phyloP scores from a whole-genome alignment of 495 filamentous ascomycete genomes.

The Stereocaulon alpinum region DNA sequence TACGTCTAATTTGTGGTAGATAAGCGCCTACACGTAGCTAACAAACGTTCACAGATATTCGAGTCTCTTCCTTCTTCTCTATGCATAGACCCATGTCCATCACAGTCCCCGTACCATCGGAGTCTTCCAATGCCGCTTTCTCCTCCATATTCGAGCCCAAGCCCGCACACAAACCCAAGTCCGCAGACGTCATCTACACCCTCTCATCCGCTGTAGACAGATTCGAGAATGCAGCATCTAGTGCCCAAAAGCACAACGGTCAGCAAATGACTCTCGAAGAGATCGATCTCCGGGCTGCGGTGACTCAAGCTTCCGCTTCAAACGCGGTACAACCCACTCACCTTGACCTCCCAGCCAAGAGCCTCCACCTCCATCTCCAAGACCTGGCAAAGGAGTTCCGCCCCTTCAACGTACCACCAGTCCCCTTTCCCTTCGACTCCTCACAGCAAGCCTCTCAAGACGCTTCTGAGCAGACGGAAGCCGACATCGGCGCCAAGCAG shows the following conservation, averaged over 20 bases:
- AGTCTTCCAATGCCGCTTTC: conserved; percentile 61
- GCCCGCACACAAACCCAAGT: conserved; percentile 36
- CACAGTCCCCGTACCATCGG: conserved; percentile 64
- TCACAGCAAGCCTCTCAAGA: not conserved
- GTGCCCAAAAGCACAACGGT: conserved; percentile 26
- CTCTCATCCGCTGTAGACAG: conserved; percentile 60
- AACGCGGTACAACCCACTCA: conserved; percentile 35
- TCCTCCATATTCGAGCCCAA: conserved; percentile 62
- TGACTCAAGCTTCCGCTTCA: conserved; percentile 36
- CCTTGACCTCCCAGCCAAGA: conserved; percentile 25
- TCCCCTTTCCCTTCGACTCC: conserved; percentile 50
- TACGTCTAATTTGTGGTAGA: not conserved
- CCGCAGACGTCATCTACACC: conserved; percentile 65
- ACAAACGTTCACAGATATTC: conserved; percentile 51
- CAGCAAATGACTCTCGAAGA: conserved; percentile 25
- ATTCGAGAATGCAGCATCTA: conserved; percentile 52
- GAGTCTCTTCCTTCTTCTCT: conserved; percentile 87
- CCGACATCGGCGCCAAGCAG: not conserved
- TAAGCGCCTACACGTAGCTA: conserved; percentile 14
- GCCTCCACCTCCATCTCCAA: conserved; percentile 37
- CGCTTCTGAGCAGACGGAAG: conserved; percentile 20
- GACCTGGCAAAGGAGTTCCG: conserved; percentile 49
- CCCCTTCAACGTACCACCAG: conserved; percentile 70
- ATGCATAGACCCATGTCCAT: conserved; percentile 90
- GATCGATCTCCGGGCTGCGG: conserved; percentile 37